Evolutionary conservation across 768 basidiomycete species (phyloP), one percentile per base, ranked within the genome.

Genomic region (Neoboletus brunneissimus): DNA sequence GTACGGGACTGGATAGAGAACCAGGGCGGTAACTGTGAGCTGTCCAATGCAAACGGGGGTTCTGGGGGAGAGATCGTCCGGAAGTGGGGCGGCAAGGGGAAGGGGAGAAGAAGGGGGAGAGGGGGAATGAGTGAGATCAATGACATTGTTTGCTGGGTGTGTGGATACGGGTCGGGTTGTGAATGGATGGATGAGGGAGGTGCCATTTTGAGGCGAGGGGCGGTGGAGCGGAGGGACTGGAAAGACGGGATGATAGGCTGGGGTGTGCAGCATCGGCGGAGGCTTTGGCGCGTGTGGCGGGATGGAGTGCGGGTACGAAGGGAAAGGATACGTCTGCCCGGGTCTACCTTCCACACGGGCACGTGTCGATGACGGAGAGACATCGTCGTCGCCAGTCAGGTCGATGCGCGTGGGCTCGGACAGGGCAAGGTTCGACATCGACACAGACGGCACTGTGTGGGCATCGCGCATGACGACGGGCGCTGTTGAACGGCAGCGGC

Each of bases 21-120:
- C 84, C 27, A 95, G 81, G 15, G 91, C 92, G 18, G 88, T 91
- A 20, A 87, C 86, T n/a, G 79, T 78, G 35, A 95, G 77, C 56
- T 90, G 87, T 1, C 93, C 93, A 47, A 95, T 93, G 70, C 94
- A 95, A 51, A 95, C 85, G 16, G 91, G 88, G 0, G 89, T 90
- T 75, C 87, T 90, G 15, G 87, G 88, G 7, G 88, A 79, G 18
- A 90, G 72, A 44, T 89, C 86, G 10, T 77, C 74, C 3, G 84
- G 81, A 2, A 85, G 72, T 12, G 68, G 46, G 6, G 64, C 53
- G 25, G 67, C 51, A 60, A 64, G 56, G 55, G 66, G 68, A 29
- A 67, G 66, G 22, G 70, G 69, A 2, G 46, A 81, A 73, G 53
- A 81, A 76, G 77, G 77, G 7, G 69, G 72, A 11, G 77, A 79